A percentile compares a stretch with the other conserved stretches of the same genome.
Evolutionary conservation across 352 stramenopile genomes (phyloP).

Genomic region (Globisporangium emineosum): DNA sequence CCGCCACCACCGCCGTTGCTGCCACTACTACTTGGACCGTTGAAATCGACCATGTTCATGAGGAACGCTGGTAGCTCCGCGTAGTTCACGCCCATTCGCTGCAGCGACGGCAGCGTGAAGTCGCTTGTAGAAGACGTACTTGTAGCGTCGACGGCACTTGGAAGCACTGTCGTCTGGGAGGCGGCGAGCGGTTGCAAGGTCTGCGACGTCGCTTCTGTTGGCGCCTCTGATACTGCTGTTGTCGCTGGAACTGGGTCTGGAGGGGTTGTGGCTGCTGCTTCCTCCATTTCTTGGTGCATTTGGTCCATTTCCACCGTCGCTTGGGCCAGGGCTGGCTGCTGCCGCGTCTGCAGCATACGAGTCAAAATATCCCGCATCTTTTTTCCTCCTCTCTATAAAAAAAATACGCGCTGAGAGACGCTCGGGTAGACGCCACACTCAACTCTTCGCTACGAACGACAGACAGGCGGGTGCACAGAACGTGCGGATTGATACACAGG

Average conservation of each 20-base stretch:
- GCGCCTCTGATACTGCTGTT: background rate
- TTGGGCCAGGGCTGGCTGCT: background rate
- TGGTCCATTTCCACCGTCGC: background rate
- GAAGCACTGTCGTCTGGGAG: background rate
- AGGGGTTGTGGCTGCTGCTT: constrained; percentile 2
- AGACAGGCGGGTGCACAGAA: background rate
- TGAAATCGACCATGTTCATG: constrained; percentile 13
- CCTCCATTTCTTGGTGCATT: background rate
- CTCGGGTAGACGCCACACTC: background rate
- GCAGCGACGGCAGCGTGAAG: constrained; percentile 8
- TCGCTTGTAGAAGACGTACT: background rate
- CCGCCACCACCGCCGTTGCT: background rate
- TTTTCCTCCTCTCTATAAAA: constrained; percentile 4
- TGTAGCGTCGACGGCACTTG: background rate
- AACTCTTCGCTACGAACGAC: background rate
- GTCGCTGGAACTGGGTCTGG: background rate
- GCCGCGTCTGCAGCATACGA: constrained; percentile 3
- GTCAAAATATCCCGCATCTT: constrained; percentile 13
- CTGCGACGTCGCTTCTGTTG: background rate
- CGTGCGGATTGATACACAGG: background rate
- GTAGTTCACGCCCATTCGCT: background rate
- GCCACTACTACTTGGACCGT: background rate
- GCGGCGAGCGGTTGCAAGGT: constrained; percentile 4
- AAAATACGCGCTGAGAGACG: background rate
- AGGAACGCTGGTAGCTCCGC: constrained; percentile 7